Percentiles rank a stretch among this genome's conserved stretches.
Evolutionary conservation across 495 filamentous ascomycete species (phyloP).

Genomic region (Tuber microsphaerosporum): DNA sequence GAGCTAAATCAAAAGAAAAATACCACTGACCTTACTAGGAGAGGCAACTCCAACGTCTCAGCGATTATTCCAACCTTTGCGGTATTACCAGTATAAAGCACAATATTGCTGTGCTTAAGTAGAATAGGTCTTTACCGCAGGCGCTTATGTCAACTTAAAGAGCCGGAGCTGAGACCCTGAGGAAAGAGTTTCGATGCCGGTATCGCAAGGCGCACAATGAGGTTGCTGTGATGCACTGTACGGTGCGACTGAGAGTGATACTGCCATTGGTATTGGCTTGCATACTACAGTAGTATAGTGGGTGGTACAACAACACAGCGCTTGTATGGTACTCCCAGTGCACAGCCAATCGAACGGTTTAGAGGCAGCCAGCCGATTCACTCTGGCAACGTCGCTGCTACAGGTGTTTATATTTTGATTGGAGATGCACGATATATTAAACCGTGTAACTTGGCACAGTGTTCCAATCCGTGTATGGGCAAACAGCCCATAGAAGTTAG

Average conservation of each 20-base stretch:
- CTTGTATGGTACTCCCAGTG: neutral
- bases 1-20: no score
- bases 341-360: neutral
- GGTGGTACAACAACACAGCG: neutral
- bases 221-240: neutral
- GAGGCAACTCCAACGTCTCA: no score
- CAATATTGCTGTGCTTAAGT: neutral
- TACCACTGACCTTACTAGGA: no score
- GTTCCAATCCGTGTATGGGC: no score
- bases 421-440: no score
- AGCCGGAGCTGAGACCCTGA: neutral
- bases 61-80: no score
- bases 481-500: no score
- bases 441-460: no score
- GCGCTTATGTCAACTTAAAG: neutral
- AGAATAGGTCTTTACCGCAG: neutral
- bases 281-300: neutral
- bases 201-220: neutral
- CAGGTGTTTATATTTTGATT: no score
- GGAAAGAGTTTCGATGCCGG: neutral
- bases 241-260: neutral
- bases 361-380: no score
- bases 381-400: no score
- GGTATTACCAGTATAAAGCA: neutral
- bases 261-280: neutral